These are phyloP conservation scores for Blumeria graminis DNA, from an alignment of 2,329 filamentous ascomycete species.

Conservation along the genomic window DNA sequence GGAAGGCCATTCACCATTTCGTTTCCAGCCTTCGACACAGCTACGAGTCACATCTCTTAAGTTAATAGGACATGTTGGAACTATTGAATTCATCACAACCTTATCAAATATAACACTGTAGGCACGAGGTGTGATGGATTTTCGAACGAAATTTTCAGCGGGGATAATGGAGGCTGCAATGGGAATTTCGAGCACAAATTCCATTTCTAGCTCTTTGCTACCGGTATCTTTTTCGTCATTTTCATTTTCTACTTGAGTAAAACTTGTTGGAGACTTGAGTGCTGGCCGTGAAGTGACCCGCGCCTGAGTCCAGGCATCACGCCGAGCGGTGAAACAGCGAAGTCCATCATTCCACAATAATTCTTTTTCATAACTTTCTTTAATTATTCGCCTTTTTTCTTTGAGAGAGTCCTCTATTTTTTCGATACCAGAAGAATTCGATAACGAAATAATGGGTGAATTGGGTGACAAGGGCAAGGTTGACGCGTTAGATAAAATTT, in stretches of 20 bases:
- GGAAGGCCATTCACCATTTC: slow-evolving; percentile 86
- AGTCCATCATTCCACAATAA: slow-evolving; percentile 61
- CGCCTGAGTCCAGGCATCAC: slow-evolving; percentile 72
- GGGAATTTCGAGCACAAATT: slow-evolving; percentile 26
- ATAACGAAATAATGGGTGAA: slow-evolving; percentile 11
- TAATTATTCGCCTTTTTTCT: slow-evolving; percentile 19
- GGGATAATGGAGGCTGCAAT: slow-evolving; percentile 51
- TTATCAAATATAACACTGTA: slow-evolving; percentile 79
- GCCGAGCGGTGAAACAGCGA: slow-evolving; percentile 50
- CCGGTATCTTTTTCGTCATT: slow-evolving; percentile 9
- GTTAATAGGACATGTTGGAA: slow-evolving; percentile 74
- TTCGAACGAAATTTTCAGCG: slow-evolving; percentile 48
- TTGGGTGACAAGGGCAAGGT: slow-evolving; percentile 3
- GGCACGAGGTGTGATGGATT: slow-evolving; percentile 45
- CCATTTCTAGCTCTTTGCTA: slow-evolving; percentile 9
- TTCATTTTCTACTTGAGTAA: slow-evolving; percentile 14
- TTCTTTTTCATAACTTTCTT: slow-evolving; percentile 33
- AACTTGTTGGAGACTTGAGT: slow-evolving; percentile 21
- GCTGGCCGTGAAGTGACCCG: slow-evolving; percentile 26
- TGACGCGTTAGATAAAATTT: slow-evolving; percentile 3
- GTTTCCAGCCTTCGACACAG: slow-evolving; percentile 77
- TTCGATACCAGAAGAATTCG: slow-evolving; percentile 19
- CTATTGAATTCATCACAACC: slow-evolving; percentile 54
- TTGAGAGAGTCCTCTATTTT: slow-evolving; percentile 13
- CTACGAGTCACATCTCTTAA: slow-evolving; percentile 56